Evolutionary conservation across 805 yeast species (phyloP), one percentile per base, ranked within the genome.

Genomic region (Metschnikowia noctiluminum): DNA sequence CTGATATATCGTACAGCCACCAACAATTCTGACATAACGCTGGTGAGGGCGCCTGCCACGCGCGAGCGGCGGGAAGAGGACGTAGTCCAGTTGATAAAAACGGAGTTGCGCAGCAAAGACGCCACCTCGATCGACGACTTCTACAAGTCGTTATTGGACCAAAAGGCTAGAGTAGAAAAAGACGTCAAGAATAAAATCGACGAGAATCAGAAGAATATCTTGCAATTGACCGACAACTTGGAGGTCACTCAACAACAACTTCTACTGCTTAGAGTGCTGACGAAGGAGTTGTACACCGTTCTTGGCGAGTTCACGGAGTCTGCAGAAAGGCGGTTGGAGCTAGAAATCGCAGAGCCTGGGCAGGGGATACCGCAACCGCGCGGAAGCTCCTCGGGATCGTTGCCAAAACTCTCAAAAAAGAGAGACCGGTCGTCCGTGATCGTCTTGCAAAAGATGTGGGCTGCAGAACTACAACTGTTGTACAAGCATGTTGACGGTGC

Each of bases 401-500:
- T 16, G 21, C 35, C 38, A 61, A 9, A 65, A 63, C 7, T 48
- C 13, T 44, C 52, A 2, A 66, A 64, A 50, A 51, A 72, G 36
- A 67, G 74, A 45, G 89, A 86, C 62, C 72, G 96, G 38, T 81
- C 84, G 51, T 82, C 90, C 46, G 81, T 89, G 44, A 58, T 85
- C 45, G 80, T 87, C 46, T 69, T 90, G 44, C 92, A 88, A 62
- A 83, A 83, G 58, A 79, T 87, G 73, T 89, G 97, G 96, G 86
- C 83, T 13, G 73, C 74, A 38, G 89, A 87, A 60, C 70, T 90
- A 60, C 80, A 78, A 46, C 76, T 80, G 8, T 68, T 90, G 44
- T 89, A 85, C 64, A 82, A 82, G 56, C 89, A 86, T 53, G 96
- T 91, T 13, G 96, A 91, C 54, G 95, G 96, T n/a, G 90, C 96